Conservation (phyloP, 2,329 filamentous ascomycete species). For the Thelonectria discophora region DNA sequence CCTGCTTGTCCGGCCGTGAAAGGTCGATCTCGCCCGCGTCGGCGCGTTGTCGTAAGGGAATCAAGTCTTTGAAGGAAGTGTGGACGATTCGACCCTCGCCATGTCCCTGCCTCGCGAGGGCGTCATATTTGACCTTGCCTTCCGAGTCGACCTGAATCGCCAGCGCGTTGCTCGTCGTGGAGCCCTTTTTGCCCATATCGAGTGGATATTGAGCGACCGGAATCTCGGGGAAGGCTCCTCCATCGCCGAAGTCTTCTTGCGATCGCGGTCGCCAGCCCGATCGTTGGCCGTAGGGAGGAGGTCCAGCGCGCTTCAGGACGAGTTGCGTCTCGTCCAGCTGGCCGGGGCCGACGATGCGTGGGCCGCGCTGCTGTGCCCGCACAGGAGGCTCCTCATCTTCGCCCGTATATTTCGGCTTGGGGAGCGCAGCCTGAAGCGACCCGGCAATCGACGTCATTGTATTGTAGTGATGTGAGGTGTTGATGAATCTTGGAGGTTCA, state of each 20-base stretch:
- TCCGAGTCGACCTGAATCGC: conserved; percentile 91
- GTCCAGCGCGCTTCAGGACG: conserved; percentile 82
- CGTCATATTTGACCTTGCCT: conserved; percentile 96
- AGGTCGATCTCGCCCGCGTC: conserved; percentile 92
- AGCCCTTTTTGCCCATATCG: conserved; percentile 87
- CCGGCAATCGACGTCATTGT: conserved; percentile 73
- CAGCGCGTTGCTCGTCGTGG: conserved; percentile 81
- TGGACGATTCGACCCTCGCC: conserved; percentile 86
- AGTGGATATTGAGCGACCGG: conserved; percentile 94
- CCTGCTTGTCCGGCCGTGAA: conserved; percentile 82
- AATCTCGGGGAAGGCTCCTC: conserved; percentile 94
- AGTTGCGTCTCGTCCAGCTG: conserved; percentile 88
- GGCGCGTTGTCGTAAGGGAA: conserved; percentile 90
- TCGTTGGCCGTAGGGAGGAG: conserved; percentile 87
- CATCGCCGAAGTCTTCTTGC: conserved; percentile 93
- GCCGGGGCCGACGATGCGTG: conserved; percentile 80
- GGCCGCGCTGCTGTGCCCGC: conserved; percentile 78
- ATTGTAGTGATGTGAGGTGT: conserved; percentile 34
- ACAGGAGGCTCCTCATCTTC: conserved; percentile 83
- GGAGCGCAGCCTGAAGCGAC: conserved; percentile 81
- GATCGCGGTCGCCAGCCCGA: conserved; percentile 89
- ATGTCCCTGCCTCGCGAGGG: conserved; percentile 91
- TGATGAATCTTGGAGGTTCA: conserved; percentile 34
- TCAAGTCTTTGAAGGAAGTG: conserved; percentile 95
- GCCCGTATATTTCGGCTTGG: conserved; percentile 89